Base-by-base conservation (phyloP, 2,329 filamentous ascomycete species). In the Fusarium sp. region DNA sequence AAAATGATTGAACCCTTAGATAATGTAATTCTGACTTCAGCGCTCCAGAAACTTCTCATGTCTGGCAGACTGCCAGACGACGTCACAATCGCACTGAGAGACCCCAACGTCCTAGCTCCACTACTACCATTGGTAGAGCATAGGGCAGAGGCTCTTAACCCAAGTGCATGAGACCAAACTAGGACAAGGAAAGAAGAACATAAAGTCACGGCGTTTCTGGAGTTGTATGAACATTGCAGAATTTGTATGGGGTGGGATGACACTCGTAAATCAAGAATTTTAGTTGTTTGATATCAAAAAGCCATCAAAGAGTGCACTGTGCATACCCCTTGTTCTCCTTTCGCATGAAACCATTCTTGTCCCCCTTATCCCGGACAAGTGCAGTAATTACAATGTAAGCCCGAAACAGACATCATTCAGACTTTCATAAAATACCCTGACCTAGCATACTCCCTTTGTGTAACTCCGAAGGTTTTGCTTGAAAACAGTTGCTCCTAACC, bases 31-130 rank as follows among this genome's bases (percentile, higher is more conserved):
- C 61, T 62, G 26, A 52, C 48, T 53, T 48, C 20, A 27, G 49
- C 18, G 56, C 52, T 7, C 15, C 37, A 89, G 87, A 83, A 81
- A 55, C 79, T 90, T 7, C 77, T 83, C 61, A 83, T 83, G 78
- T 82, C 83, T 5, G 88, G 88, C 5, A 79, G 83, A 38, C 75
- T 85, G 48, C 89, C 91, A 6, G 92, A 95, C 75, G 93, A 95
- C 77, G 87, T 94, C 26, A 91, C 93, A 3, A 88, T 92, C 42
- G 88, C 92, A 27, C 85, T 97, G 82, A 87, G 94, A 74, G 94
- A 98, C 80, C 88, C 94, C 4, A 96, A 97, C 76, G 85, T 90
- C 59, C 83, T 97, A 44, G 89, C 89, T 17, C 88, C 90, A 32
- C 77, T 94, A 44, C 80, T 97, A 49, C 91, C 90, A 5, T 82